Evolutionary conservation across 2,329 filamentous ascomycete genomes (phyloP).

Genomic region (Neofusicoccum sp.): DNA sequence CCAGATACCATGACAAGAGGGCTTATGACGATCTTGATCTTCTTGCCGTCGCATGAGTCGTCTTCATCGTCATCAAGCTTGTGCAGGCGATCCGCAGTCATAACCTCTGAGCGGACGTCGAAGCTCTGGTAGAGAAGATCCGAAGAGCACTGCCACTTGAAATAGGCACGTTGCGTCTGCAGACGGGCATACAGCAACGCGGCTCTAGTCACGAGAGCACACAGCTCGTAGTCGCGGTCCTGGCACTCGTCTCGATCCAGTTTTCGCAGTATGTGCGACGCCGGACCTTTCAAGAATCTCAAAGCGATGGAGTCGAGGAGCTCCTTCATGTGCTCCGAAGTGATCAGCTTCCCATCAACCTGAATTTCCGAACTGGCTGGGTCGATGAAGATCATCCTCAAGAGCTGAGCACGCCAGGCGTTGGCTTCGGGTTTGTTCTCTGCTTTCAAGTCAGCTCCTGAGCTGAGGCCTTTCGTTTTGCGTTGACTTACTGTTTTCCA

Average conservation of each 20-base stretch:
- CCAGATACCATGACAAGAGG: not conserved
- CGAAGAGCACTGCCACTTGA: not conserved
- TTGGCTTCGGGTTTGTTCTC: not conserved
- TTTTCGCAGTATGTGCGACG: not conserved
- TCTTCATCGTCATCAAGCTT: constrained; percentile 4
- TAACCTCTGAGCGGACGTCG: not conserved
- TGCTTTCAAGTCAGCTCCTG: not conserved
- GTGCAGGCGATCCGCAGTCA: constrained; percentile 1
- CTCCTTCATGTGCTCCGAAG: not conserved
- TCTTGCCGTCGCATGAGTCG: not conserved
- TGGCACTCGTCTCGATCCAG: not conserved
- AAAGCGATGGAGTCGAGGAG: not conserved
- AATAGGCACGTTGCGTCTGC: not conserved
- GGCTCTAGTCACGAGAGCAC: not conserved
- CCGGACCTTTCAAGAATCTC: too few relatives aligned
- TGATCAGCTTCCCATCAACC: not conserved
- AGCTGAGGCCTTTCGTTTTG: not conserved
- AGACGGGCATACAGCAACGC: not conserved
- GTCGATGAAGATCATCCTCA: not conserved
- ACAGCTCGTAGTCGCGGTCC: not conserved
- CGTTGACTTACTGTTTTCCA: not conserved
- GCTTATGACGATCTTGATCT: not conserved
- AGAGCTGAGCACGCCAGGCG: not conserved
- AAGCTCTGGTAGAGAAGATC: not conserved
- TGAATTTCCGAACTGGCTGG: too few relatives aligned